A percentile compares a stretch with the other conserved stretches of the same genome.
phyloP scores from a whole-genome alignment of 2,329 filamentous ascomycete genomes.

The Aspergillus novoparasiticus region DNA sequence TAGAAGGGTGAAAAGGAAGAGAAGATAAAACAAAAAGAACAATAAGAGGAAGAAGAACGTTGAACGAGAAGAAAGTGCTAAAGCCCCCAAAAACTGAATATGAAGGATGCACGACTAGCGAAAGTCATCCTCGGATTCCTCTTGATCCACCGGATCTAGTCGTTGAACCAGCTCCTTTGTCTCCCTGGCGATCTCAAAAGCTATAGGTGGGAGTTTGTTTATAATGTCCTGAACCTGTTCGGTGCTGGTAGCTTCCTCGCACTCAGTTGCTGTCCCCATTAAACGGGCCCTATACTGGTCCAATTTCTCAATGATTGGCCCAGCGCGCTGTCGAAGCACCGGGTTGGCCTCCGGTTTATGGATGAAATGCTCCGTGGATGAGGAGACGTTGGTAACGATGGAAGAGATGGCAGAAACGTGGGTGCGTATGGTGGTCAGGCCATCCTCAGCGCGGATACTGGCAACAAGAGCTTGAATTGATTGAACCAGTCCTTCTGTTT shows the following conservation, averaged over 20 bases:
- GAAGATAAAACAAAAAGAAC: background rate
- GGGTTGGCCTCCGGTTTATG: slow-evolving; percentile 49
- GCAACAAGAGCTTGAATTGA: slow-evolving; percentile 80
- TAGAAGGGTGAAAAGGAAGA: slow-evolving; percentile 8
- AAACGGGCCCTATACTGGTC: slow-evolving; percentile 67
- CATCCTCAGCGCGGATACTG: slow-evolving; percentile 67
- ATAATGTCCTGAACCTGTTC: slow-evolving; percentile 60
- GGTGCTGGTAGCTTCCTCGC: slow-evolving; percentile 59
- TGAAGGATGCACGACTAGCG: slow-evolving; percentile 25
- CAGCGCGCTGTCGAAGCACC: slow-evolving; percentile 51
- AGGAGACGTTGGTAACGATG: slow-evolving; percentile 70
- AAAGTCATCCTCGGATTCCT: slow-evolving; percentile 45
- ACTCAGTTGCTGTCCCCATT: slow-evolving; percentile 63
- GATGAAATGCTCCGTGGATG: slow-evolving; percentile 63
- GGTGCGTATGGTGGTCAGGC: slow-evolving; percentile 65
- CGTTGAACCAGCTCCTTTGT: slow-evolving; percentile 70
- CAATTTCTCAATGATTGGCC: slow-evolving; percentile 50
- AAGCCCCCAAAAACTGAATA: background rate
- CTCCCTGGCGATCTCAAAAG: slow-evolving; percentile 83
- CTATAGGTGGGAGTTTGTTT: slow-evolving; percentile 75
- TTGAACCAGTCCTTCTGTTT: slow-evolving; percentile 76
- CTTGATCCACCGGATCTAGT: slow-evolving; percentile 44
- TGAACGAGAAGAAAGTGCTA: slow-evolving; percentile 1
- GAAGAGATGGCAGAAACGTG: slow-evolving; percentile 71
- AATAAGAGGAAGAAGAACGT: background rate